phyloP scores from a whole-genome alignment of 2,329 filamentous ascomycete genomes.

The Hypoxylon sp. region DNA sequence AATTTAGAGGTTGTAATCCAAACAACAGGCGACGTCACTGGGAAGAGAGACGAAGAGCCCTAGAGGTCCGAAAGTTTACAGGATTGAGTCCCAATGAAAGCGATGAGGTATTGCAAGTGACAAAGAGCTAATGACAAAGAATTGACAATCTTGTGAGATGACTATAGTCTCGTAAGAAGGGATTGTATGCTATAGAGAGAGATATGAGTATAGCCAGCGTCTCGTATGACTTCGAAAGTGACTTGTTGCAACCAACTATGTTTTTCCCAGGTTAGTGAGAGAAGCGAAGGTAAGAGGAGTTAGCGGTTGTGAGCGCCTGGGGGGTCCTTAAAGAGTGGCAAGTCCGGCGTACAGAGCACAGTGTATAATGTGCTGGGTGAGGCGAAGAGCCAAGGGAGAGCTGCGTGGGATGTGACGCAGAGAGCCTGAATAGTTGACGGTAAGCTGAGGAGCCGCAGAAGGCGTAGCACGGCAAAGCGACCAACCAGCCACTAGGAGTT shows the following conservation, averaged over 20 bases:
- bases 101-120: conserved; percentile 30
- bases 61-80: conserved; percentile 24
- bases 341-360: conserved; percentile 39
- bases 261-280: conserved; percentile 35
- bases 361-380: conserved; percentile 38
- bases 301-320: conserved; percentile 40
- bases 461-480: conserved; percentile 22
- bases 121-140: conserved; percentile 30
- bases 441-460: conserved; percentile 45
- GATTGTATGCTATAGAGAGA: conserved; percentile 44
- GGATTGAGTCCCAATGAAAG: conserved; percentile 29
- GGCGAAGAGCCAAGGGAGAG: conserved; percentile 40
- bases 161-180: conserved; percentile 37
- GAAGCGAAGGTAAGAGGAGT: conserved; percentile 43
- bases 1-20: conserved; percentile 32
- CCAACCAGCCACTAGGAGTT: conserved; percentile 31
- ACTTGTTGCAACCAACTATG: conserved; percentile 35
- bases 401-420: conserved; percentile 45
- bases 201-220: conserved; percentile 38
- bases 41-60: conserved; percentile 33
- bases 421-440: conserved; percentile 41
- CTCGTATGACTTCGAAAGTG: conserved; percentile 38
- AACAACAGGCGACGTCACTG: conserved; percentile 41
- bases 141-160: conserved; percentile 33
- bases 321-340: conserved; percentile 36